Base-by-base conservation (phyloP, 805 yeast species). In the Barnettozyma californica region DNA sequence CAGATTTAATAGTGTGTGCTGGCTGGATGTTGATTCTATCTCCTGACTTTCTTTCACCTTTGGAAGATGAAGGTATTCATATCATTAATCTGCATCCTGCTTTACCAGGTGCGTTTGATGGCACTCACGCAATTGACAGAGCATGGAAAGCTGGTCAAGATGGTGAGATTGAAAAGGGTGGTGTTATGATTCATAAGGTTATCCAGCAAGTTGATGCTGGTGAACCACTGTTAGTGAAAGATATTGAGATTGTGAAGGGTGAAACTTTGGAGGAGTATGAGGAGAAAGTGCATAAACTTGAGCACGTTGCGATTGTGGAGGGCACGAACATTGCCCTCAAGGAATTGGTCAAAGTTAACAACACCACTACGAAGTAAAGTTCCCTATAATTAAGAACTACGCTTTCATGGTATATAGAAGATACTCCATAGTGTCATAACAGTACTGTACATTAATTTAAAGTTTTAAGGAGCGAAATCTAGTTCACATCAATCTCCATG, bases 1-100 rank as follows among this genome's bases (percentile, higher is more conserved):
- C 98, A 5, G 87, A 87, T 56, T 73, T 94, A 53, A 82, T 94
- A 37, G 97, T 94, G 6, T 94, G 99, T 69, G 99, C 99, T 5
- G 99, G 99, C 2, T 94, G 99, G 99, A 84, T 94, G 91, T 76
- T 94, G 45, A 94, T 94, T 50, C 73, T 94, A 51, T 86, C 97
- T 1, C 82, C 88, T 4, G 73, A 79, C 19, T 90, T 89, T 56
- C 72, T 94, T 51, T 68, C 71, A 36, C 90, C 91, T 3, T 66
- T 91, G 31, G 78, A 73, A 44, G 64, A 75, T 2, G 79, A 75
- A 3, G 70, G 75, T 1, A 76, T 90, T 26, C 87, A 91, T 34
- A 91, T 94, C 53, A 90, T 94, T 60, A 94, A 94, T 62, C 71
- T 94, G 51, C 99, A 94, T 65, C 99, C 99, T 5, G 98, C 99